phyloP scores from a whole-genome alignment of 768 basidiomycete species.

The Hygrocybe punicea region DNA sequence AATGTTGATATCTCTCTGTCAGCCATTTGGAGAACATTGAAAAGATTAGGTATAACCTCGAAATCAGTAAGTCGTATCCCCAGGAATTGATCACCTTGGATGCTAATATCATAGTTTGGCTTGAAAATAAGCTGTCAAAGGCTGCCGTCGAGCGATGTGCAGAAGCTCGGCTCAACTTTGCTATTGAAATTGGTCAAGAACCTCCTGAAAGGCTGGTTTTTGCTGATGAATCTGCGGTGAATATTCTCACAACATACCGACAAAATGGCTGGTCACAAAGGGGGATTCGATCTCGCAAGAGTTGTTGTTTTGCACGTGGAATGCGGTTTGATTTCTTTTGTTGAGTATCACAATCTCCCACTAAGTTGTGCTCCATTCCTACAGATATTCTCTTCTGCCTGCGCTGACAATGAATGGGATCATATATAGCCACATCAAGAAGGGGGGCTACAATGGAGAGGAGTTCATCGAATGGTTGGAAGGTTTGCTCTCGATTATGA shows the following conservation, averaged over 20 bases:
- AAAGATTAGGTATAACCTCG: too few relatives aligned
- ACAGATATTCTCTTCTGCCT: constrained; percentile 18
- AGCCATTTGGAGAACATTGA: too few relatives aligned
- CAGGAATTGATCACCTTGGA: too few relatives aligned
- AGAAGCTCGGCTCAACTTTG: background rate
- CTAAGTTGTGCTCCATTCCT: background rate
- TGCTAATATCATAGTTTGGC: too few relatives aligned
- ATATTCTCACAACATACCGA: constrained; percentile 10
- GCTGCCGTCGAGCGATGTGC: too few relatives aligned
- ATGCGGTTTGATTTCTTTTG: background rate
- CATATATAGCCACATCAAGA: constrained; percentile 14
- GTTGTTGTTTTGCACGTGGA: constrained; percentile 6
- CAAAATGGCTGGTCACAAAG: constrained; percentile 5
- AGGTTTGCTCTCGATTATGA: constrained; percentile 20
- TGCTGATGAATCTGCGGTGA: constrained; percentile 12
- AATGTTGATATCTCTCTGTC: too few relatives aligned
- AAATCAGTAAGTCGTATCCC: too few relatives aligned
- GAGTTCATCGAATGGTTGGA: constrained; percentile 5
- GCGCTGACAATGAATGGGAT: constrained; percentile 15
- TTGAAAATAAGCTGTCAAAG: too few relatives aligned
- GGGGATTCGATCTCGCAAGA: constrained; percentile 5
- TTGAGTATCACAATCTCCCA: background rate
- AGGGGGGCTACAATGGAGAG: constrained; percentile 16
- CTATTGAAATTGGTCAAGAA: constrained; percentile 8
- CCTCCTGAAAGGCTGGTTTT: constrained; percentile 12